Evolutionary conservation across 179 eudicot genomes (phyloP), one percentile per base, ranked within the genome.

Genomic region (Silene noctiflora): DNA sequence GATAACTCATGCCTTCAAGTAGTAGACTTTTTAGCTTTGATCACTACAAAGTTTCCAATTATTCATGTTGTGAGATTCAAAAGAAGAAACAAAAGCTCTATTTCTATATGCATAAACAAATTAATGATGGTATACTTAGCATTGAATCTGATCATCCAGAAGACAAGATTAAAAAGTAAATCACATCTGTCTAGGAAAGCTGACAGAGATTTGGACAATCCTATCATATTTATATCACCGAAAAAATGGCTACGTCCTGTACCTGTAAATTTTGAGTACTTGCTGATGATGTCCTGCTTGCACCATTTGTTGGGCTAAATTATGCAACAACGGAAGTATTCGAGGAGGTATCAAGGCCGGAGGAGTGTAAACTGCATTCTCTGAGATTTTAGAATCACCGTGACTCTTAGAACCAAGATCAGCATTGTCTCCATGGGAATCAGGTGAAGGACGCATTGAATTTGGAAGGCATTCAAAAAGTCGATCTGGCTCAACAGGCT

Each of bases 401-500:
- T 86, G 90, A 79, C 75, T 81, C 85, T 81, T 93, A 77, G 90
- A 78, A 73, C 78, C 77, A 20, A 82, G 74, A 58, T 88, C 89
- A 63, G 80, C 82, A 60, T 83, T 85, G 72, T 88, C 83, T 56
- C 88, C 94, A 66, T 87, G 86, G 39, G 93, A 87, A 69, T 88
- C 97, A 44, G 98, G 87, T 75, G 97, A 89, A 71, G 98, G 99
- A 73, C 92, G 85, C 83, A 93, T 77, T 16, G 97, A 87, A 81
- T 89, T 90, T 51, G 99, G 97, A 25, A 93, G 96, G 82, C 98
- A 89, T 85, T 93, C 98, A 76, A 93, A 90, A 75, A 96, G 94
- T 56, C 92, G 90, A 80, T 93, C 99, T 64, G 99, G 98, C 72
- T 96, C 99, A 81, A 96, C 89, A 69, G 99, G 91, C 80, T 93